Conservation (phyloP, 2,329 filamentous ascomycete species). For the Botryotinia calthae region DNA sequence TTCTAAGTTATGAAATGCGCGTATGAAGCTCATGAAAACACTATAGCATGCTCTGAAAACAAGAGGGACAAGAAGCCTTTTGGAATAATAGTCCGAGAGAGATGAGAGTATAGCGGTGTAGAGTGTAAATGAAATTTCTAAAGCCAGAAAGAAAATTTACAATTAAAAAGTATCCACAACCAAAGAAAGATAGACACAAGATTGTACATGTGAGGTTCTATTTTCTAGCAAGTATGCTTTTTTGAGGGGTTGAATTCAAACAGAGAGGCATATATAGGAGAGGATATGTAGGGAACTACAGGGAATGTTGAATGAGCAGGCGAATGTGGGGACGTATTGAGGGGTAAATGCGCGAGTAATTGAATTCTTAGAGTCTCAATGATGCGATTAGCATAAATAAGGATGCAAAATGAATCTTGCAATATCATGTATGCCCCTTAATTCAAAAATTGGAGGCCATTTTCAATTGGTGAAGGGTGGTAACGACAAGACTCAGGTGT, state of each 20-base stretch:
- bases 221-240: neutral
- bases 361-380: neutral
- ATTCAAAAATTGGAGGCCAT: neutral
- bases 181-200: neutral
- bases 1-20: neutral
- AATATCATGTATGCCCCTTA: too few species aligned
- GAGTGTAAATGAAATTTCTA: neutral
- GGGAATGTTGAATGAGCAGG: rapidly evolving
- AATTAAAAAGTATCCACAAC: neutral
- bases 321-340: neutral
- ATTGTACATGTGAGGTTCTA: neutral
- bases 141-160: neutral
- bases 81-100: rapidly evolving
- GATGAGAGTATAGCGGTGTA: rapidly evolving
- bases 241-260: neutral
- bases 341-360: neutral
- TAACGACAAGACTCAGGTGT: neutral
- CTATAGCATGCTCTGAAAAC: neutral
- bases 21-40: neutral
- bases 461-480: neutral
- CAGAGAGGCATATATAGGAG: rapidly evolving
- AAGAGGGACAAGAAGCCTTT: neutral
- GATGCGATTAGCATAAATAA: neutral
- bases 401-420: neutral
- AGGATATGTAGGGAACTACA: neutral